phyloP scores from a whole-genome alignment of 495 filamentous ascomycete species.

The Elasticomyces elasticus region DNA sequence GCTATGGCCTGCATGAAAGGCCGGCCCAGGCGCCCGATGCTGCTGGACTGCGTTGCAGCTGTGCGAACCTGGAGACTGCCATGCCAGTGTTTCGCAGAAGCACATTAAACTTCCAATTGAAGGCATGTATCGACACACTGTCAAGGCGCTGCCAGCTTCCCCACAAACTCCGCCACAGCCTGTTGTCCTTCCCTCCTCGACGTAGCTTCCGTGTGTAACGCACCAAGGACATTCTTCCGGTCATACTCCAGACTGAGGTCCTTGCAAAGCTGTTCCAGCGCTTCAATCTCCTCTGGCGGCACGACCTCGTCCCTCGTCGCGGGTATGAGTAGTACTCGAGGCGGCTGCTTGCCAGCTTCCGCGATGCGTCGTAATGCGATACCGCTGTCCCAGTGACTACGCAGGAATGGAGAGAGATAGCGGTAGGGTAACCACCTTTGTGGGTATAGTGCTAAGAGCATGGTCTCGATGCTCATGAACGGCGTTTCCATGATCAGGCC shows the following conservation, averaged over 20 bases:
- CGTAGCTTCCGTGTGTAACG: conserved; percentile 45
- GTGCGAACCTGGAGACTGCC: too few relatives aligned
- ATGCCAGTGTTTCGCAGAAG: too few relatives aligned
- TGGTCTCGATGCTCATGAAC: conserved; percentile 59
- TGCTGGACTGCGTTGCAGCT: too few relatives aligned
- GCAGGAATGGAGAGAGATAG: conserved; percentile 46
- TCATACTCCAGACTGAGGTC: conserved; percentile 29
- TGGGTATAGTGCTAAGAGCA: conserved; percentile 66
- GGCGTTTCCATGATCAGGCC: conserved; percentile 64
- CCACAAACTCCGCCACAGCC: conserved; percentile 29
- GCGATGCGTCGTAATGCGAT: conserved; percentile 33
- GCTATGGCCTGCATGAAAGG: neutral
- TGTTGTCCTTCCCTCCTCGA: conserved; percentile 35
- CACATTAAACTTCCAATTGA: neutral
- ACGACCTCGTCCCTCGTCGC: conserved; percentile 62
- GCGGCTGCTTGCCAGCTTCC: conserved; percentile 18
- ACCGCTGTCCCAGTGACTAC: conserved; percentile 45
- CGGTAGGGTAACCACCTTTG: conserved; percentile 75
- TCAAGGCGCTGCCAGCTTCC: neutral
- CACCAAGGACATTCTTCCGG: conserved; percentile 34
- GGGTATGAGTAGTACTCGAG: conserved; percentile 46
- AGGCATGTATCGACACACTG: neutral
- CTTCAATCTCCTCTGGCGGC: conserved; percentile 44
- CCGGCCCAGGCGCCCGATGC: too few relatives aligned
- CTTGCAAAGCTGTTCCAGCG: conserved; percentile 35